Percentiles rank a stretch among this genome's conserved stretches.
phyloP scores from a whole-genome alignment of 2,329 filamentous ascomycete genomes.

The Diaporthe sp. region DNA sequence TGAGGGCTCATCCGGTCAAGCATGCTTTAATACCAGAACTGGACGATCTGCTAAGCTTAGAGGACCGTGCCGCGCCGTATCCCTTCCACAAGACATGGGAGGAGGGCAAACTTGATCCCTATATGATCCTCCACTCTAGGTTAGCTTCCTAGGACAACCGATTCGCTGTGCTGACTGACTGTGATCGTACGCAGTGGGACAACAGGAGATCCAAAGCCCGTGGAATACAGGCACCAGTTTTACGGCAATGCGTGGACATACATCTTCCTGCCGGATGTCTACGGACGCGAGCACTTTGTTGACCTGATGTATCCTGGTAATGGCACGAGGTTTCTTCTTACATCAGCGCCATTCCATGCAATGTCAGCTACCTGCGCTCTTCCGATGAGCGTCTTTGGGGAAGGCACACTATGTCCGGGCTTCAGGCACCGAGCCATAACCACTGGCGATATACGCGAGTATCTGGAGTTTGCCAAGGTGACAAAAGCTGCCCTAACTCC shows the following conservation, averaged over 20 bases:
- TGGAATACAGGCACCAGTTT: constrained; percentile 29
- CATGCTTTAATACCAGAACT: constrained; percentile 38
- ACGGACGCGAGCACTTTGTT: constrained; percentile 20
- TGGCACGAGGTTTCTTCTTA: constrained; percentile 37
- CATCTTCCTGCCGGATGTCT: constrained; percentile 25
- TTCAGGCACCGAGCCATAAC: constrained; percentile 39
- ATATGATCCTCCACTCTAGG: constrained; percentile 40
- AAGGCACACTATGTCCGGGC: constrained; percentile 39
- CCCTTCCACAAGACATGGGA: constrained; percentile 41
- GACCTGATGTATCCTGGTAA: constrained; percentile 33
- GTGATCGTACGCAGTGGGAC: constrained; percentile 38
- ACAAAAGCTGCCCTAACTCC: constrained; percentile 40
- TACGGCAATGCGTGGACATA: constrained; percentile 26
- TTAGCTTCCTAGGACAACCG: background rate
- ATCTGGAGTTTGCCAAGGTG: constrained; percentile 37
- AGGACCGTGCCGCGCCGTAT: constrained; percentile 36
- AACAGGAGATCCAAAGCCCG: constrained; percentile 41
- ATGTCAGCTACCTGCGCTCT: constrained; percentile 36
- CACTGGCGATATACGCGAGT: constrained; percentile 37
- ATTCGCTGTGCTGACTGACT: background rate
- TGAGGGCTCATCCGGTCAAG: constrained; percentile 22
- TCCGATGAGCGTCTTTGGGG: constrained; percentile 37
- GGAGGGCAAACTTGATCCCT: constrained; percentile 39
- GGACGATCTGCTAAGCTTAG: constrained; percentile 37
- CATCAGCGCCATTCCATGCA: constrained; percentile 41